These are phyloP conservation scores for Brasilioporus rufonigricans DNA, from an alignment of 768 basidiomycete genomes.

Conservation along the genomic window DNA sequence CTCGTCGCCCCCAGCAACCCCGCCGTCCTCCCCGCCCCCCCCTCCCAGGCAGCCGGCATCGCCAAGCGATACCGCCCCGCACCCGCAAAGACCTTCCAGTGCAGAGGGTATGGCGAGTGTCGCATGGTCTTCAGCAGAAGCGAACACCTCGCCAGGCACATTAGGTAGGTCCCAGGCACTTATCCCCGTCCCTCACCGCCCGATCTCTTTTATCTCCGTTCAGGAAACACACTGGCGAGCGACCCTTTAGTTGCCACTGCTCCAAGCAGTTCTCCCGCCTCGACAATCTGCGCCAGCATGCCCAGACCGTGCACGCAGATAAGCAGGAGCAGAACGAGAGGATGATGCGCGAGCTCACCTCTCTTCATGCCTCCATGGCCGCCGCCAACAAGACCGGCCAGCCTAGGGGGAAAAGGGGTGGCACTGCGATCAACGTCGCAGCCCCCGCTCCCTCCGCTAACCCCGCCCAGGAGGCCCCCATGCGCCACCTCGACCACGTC, in stretches of 20 bases:
- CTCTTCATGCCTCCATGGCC: slow-evolving; percentile 80
- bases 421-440: slow-evolving; percentile 18
- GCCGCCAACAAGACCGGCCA: slow-evolving; percentile 42
- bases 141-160: slow-evolving; percentile 94
- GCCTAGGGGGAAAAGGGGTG: slow-evolving; percentile 39
- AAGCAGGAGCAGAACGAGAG: slow-evolving; percentile 84
- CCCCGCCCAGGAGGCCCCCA: slow-evolving; percentile 13
- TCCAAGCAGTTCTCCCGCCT: slow-evolving; percentile 93
- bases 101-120: slow-evolving; percentile 92
- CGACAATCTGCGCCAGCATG: slow-evolving; percentile 96
- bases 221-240: slow-evolving; percentile 98
- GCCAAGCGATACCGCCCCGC: slow-evolving; percentile 76
- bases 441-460: neutral
- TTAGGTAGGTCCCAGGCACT: slow-evolving; percentile 61
- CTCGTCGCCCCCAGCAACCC: slow-evolving; percentile 27
- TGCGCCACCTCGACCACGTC: slow-evolving; percentile 30
- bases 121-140: slow-evolving; percentile 95
- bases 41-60: slow-evolving; percentile 28
- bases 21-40: slow-evolving; percentile 17
- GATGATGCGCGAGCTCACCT: slow-evolving; percentile 89
- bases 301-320: slow-evolving; percentile 96
- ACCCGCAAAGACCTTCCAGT: slow-evolving; percentile 93
- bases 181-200: slow-evolving; percentile 11
- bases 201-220: slow-evolving; percentile 25
- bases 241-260: slow-evolving; percentile 96